Evolutionary conservation across 2,329 filamentous ascomycete genomes (phyloP), one percentile per base, ranked within the genome.

Genomic region (Stromatinia cepivora): DNA sequence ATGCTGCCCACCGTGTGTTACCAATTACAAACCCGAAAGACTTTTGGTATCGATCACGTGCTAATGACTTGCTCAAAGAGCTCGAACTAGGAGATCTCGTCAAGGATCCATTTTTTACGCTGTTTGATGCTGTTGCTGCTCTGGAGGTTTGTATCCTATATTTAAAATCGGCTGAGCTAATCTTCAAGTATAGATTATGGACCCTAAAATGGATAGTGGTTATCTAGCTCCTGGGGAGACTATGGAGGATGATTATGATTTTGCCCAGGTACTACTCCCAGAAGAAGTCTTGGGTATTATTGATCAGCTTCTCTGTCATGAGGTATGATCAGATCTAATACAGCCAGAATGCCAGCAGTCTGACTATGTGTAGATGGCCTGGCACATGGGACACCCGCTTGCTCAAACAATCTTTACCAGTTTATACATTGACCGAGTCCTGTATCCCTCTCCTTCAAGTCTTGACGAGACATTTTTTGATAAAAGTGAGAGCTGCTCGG

Each of bases 151-250:
- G 81, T 71, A 28, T 46, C 20, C 3, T 25, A 52, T 22, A 50
- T 20, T 36, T n/a, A 25, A 8, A 48, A 54, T 6, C 7, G 22
- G 39, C 28, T 56, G 22, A 13, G 50, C 58, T 69, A 22, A 69
- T 28, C 17, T 22, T 56, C 66, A 15, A 17, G 13, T 53, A 66
- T 76, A 99, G 95, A 97, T 99, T 75, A 97, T 97, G 92, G 95
- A 99, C 77, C 90, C 92, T 0, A 99, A 98, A 81, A 99, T 99
- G 95, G 95, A 99, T 80, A 97, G 93, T 77, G 95, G 95, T 39
- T 93, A 90, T 73, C 83, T 96, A 9, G 85, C 88, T 28, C 87
- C 90, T 10, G 91, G 90, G 42, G 92, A 97, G 76, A 88, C 89
- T n/a, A 86, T 94, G 46, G 92, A 97, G 70, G 90, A 94, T 72